A percentile compares a stretch with the other conserved stretches of the same genome.
These are phyloP conservation scores for Fraxinus pennsylvanica DNA, from an alignment of 257 asterid genomes.

Conservation along the genomic window DNA sequence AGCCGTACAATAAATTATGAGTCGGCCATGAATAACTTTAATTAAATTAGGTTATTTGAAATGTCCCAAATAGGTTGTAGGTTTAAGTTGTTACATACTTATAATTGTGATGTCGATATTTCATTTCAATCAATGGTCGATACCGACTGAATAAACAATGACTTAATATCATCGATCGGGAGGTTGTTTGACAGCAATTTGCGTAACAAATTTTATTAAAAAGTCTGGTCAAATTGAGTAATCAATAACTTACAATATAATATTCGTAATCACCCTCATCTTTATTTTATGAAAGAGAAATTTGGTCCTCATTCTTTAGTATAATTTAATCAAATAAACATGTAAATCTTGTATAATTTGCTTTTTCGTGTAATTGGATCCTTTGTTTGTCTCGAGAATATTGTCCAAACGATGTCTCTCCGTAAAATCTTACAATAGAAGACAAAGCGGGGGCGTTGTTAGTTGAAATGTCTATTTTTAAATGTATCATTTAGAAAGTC, in stretches of 20 bases:
- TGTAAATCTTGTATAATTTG: neutral
- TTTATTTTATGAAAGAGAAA: neutral
- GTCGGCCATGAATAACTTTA: no score
- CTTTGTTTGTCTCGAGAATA: neutral
- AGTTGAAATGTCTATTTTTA: neutral
- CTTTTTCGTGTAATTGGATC: neutral
- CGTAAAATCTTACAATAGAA: neutral
- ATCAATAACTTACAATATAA: neutral
- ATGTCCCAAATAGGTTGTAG: no score
- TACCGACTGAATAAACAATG: no score
- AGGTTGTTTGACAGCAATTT: no score
- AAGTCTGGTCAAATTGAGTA: neutral
- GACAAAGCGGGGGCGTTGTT: neutral
- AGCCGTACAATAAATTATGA: no score
- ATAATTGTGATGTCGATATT: no score
- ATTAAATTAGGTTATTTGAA: no score
- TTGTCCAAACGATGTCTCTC: neutral
- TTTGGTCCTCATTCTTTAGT: neutral
- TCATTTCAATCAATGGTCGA: no score
- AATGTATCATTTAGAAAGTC: neutral
- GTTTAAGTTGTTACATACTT: no score
- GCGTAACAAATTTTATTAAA: no score
- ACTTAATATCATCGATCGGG: no score
- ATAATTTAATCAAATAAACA: no score
- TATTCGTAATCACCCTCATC: neutral